A percentile compares a stretch with the other conserved stretches of the same genome.
Conservation (phyloP, 1,284 basidiomycete species). For the Vanrija sp. region DNA sequence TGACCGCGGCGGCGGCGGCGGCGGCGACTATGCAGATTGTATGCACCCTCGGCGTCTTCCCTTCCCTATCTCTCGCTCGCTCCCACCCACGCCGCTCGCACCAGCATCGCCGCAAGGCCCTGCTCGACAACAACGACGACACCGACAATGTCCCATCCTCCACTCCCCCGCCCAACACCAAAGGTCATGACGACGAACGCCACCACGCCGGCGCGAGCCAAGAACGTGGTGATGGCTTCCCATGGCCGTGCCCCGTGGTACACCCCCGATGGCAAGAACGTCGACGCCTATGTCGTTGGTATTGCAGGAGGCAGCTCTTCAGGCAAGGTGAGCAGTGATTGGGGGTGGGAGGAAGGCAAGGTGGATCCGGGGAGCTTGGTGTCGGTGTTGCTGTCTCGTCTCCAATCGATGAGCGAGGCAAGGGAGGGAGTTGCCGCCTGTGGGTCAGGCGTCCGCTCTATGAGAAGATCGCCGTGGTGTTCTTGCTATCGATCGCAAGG, state of each 20-base stretch:
- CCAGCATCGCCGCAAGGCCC: not conserved
- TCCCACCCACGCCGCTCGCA: not conserved
- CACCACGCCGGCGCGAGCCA: constrained; percentile 36
- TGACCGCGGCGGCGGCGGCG: too few relatives aligned
- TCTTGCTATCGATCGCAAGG: too few relatives aligned
- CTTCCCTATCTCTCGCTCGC: not conserved
- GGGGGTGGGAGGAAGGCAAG: too few relatives aligned
- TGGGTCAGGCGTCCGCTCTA: too few relatives aligned
- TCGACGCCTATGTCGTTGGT: constrained; percentile 79
- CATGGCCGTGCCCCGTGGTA: constrained; percentile 61
- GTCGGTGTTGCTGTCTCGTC: too few relatives aligned
- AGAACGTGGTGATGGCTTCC: constrained; percentile 76
- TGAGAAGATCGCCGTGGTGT: too few relatives aligned
- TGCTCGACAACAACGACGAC: too few relatives aligned
- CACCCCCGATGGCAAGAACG: constrained; percentile 66
- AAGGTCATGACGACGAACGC: constrained; percentile 1
- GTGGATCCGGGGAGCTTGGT: too few relatives aligned
- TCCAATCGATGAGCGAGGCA: too few relatives aligned
- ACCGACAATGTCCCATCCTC: not conserved
- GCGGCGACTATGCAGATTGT: not conserved
- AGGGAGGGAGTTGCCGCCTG: too few relatives aligned
- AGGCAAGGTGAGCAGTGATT: constrained; percentile 67
- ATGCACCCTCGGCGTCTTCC: not conserved
- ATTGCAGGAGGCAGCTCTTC: constrained; percentile 91
- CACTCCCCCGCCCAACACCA: not conserved